These are phyloP conservation scores for Termitomyces sp. DNA, from an alignment of 768 basidiomycete genomes.

Conservation along the genomic window DNA sequence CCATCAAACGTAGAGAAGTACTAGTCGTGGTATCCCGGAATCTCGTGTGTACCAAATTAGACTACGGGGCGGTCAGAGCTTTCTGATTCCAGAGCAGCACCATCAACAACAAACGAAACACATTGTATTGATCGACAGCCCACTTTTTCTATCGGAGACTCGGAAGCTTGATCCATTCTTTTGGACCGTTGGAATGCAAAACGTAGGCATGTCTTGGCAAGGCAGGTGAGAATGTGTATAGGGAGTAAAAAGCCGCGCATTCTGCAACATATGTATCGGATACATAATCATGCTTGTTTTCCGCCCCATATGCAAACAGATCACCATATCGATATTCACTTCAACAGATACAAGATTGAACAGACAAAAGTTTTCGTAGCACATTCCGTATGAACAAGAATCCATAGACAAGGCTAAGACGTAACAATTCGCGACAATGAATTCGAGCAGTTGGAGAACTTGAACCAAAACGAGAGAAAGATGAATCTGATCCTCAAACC, in stretches of 20 bases:
- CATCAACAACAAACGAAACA: background rate
- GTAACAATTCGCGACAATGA: no score
- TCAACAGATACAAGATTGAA: background rate
- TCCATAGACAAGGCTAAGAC: no score
- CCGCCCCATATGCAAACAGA: background rate
- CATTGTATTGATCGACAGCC: background rate
- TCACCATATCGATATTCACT: background rate
- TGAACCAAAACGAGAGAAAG: no score
- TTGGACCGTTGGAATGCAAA: background rate
- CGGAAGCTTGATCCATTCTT: background rate
- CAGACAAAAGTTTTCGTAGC: background rate
- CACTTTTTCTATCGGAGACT: background rate
- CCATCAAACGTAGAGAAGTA: background rate
- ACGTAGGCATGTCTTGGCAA: background rate
- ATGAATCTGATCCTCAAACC: no score
- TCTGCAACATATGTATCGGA: background rate
- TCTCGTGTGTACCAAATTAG: background rate
- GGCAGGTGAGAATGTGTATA: background rate
- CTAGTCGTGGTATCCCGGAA: background rate
- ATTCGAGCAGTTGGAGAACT: no score
- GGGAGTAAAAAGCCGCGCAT: background rate
- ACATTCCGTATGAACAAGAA: no score
- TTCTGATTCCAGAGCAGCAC: background rate
- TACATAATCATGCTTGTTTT: background rate
- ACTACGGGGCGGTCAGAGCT: background rate